Base-by-base conservation (phyloP, 2,329 filamentous ascomycete genomes). In the Paramyrothecium sp. region DNA sequence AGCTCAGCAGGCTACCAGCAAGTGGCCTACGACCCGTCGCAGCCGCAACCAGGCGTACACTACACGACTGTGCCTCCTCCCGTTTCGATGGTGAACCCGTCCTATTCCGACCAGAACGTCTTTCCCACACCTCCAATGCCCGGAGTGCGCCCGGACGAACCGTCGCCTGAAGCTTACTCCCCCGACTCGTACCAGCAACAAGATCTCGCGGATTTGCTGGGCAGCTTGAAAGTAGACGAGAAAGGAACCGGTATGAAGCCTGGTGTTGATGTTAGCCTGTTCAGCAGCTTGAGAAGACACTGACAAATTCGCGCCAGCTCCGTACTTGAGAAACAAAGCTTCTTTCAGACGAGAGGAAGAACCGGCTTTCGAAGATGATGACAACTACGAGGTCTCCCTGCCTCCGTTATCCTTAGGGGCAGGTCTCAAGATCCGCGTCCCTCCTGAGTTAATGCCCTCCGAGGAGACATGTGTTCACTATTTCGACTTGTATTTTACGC, bases 371-470 rank as follows among this genome's bases (percentile, higher is more conserved):
- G 88, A 90, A 59, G 90, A 88, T 12, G 77, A 85, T 22, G 90
- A 93, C 58, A 89, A 97, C 57, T 88, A 83, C 58, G 89, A 92
- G 63, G 84, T 86, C 49, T 75, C 83, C 30, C 73, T 96, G 10
- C 92, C 91, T 34, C 84, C 86, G 13, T 83, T 89, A 34, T 82
- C 84, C 17, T 82, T 83, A 7, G 85, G 87, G 10, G 84, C 90
- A 8, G 92, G 92, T 53, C 81, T 87, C 21, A 92, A 89, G 58
- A 89, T 97, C 58, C 86, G 92, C 38, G 97, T 98, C 60, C 95
- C 94, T 1, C 91, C 90, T 0, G 92, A 96, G 67, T 83, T 98
- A 67, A 97, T 98, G 92, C 94, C 94, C 1, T 84, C 89, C 30
- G 92, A 97, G 33, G 88, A 91, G 49, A 91, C 91, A 38, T 88